Conservation (phyloP, 208 protist species). For the Trypanosomatidae sp. region DNA sequence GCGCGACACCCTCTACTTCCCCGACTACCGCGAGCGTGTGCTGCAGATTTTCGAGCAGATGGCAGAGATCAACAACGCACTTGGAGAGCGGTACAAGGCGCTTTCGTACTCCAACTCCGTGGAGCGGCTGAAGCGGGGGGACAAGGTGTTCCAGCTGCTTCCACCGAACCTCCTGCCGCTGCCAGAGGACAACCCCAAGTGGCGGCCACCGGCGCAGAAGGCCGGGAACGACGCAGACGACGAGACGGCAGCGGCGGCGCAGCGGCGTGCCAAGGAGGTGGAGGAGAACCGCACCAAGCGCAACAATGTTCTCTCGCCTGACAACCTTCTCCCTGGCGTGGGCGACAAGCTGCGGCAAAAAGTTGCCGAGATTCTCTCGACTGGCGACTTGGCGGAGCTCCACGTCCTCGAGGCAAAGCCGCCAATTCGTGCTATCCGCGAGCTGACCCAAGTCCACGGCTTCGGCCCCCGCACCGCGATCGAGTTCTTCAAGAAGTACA, state of each 20-base stretch:
- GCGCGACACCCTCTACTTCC: slow-evolving; percentile 41
- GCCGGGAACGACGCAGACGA: slow-evolving; percentile 8
- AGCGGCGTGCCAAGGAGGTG: slow-evolving; percentile 25
- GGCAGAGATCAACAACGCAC: slow-evolving; percentile 72
- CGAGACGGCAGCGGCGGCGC: slow-evolving; percentile 2
- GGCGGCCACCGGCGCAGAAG: slow-evolving; percentile 19
- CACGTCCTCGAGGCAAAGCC: slow-evolving; percentile 67
- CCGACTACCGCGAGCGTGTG: slow-evolving; percentile 79
- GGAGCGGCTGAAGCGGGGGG: slow-evolving; percentile 60
- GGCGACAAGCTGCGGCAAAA: slow-evolving; percentile 74
- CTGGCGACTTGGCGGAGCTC: slow-evolving; percentile 74
- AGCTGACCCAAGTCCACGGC: slow-evolving; percentile 84
- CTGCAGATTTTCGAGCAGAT: slow-evolving; percentile 78
- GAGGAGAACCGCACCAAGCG: slow-evolving; percentile 43
- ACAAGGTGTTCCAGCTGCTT: slow-evolving; percentile 64
- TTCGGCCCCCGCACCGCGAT: slow-evolving; percentile 85
- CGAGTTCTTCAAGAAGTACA: slow-evolving; percentile 67
- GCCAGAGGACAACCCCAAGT: slow-evolving; percentile 46
- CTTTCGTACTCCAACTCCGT: slow-evolving; percentile 60
- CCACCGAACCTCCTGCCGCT: slow-evolving; percentile 71
- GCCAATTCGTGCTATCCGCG: slow-evolving; percentile 72
- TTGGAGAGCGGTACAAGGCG: slow-evolving; percentile 81
- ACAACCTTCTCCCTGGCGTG: slow-evolving; percentile 45
- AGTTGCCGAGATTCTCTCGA: slow-evolving; percentile 78
- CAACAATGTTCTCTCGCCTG: slow-evolving; percentile 21